These are phyloP conservation scores for Protea cynaroides DNA, from an alignment of 164 flowering plant species.

Conservation along the genomic window DNA sequence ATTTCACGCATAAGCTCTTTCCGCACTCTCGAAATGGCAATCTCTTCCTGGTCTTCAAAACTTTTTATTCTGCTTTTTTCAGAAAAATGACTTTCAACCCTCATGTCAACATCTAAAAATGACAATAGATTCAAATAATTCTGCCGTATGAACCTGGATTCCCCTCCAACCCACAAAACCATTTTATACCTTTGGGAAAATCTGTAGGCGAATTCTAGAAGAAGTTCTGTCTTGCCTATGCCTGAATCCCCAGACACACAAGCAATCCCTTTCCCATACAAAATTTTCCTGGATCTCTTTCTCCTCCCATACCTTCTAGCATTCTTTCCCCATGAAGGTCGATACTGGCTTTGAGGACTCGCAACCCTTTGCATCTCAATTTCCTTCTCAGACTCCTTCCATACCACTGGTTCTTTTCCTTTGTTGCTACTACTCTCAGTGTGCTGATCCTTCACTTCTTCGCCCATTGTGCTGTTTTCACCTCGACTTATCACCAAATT, in stretches of 20 bases:
- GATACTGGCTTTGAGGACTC: constrained; percentile 32
- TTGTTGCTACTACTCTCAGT: constrained; percentile 35
- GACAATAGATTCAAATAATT: constrained; percentile 80
- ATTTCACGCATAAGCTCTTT: constrained; percentile 89
- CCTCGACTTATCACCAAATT: constrained; percentile 53
- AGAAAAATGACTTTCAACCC: constrained; percentile 44
- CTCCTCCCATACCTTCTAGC: constrained; percentile 43
- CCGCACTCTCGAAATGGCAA: constrained; percentile 61
- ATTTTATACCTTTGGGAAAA: constrained; percentile 82
- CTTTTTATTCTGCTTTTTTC: constrained; percentile 58
- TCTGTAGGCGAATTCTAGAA: constrained; percentile 81
- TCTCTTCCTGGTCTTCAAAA: constrained; percentile 92
- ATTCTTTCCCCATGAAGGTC: constrained; percentile 25
- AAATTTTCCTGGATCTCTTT: constrained; percentile 45
- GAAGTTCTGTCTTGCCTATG: constrained; percentile 90
- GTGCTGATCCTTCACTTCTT: constrained; percentile 27
- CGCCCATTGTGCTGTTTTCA: constrained; percentile 34
- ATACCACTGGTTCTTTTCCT: constrained; percentile 76
- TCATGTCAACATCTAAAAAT: constrained; percentile 72
- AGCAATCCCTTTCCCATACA: constrained; percentile 89
- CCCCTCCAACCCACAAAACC: constrained; percentile 95
- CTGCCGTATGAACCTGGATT: constrained; percentile 76
- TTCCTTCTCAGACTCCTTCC: constrained; percentile 94
- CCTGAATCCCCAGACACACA: constrained; percentile 92
- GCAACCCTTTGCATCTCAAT: constrained; percentile 75